Conservation (phyloP, 1,284 basidiomycete species). For the Trichosporon ovoides region DNA sequence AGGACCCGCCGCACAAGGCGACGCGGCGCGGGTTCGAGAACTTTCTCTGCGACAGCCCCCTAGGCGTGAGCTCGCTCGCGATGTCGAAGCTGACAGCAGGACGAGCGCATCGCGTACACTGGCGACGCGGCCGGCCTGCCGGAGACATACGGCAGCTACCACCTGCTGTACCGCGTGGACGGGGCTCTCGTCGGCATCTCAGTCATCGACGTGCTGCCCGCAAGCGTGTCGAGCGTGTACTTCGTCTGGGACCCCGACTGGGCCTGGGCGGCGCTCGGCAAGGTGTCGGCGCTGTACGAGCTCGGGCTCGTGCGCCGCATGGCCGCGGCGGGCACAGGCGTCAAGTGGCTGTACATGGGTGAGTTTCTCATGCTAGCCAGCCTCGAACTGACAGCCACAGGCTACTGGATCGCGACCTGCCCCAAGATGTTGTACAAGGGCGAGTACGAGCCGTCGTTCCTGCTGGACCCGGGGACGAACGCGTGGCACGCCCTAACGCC, state of each 20-base stretch:
- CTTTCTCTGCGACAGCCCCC: constrained; percentile 75
- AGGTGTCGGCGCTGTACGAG: constrained; percentile 82
- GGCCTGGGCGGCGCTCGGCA: constrained; percentile 65
- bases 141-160: constrained; percentile 71
- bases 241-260: constrained; percentile 84
- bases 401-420: constrained; percentile 87
- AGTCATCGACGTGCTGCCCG: constrained; percentile 85
- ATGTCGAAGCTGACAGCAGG: not conserved
- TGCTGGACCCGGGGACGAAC: constrained; percentile 81
- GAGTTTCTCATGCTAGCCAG: too few relatives aligned
- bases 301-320: constrained; percentile 67
- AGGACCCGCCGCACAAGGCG: constrained; percentile 56
- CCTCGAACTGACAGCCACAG: constrained; percentile 53
- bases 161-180: constrained; percentile 76
- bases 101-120: constrained; percentile 20
- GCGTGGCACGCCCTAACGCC: constrained; percentile 65
- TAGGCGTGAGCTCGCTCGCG: constrained; percentile 54
- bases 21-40: constrained; percentile 57
- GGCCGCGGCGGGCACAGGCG: constrained; percentile 59
- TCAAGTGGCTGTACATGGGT: constrained; percentile 82
- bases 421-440: constrained; percentile 97
- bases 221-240: constrained; percentile 90
- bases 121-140: constrained; percentile 56
- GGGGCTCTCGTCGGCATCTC: constrained; percentile 77
- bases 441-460: constrained; percentile 78